Percentiles rank a stretch among this genome's conserved stretches.
Evolutionary conservation across 768 basidiomycete genomes (phyloP).

Genomic region (Lentinula sp.): DNA sequence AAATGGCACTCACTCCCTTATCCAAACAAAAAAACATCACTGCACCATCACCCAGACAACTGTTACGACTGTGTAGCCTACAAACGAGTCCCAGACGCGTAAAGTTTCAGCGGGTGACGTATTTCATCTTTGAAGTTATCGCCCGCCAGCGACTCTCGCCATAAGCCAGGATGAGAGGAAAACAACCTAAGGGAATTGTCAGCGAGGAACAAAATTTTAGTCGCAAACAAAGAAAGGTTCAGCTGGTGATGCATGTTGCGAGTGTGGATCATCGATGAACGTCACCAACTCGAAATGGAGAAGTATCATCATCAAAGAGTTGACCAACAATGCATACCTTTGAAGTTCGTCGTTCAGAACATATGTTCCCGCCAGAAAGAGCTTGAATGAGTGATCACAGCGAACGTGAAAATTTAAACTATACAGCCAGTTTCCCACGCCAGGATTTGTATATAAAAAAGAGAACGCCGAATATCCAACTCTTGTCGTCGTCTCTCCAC

Average conservation of each 20-base stretch:
- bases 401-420: not conserved
- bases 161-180: constrained; percentile 12
- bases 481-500: not conserved
- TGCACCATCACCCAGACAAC: not conserved
- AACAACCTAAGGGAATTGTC: constrained; percentile 7
- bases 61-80: not conserved
- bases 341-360: not conserved
- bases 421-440: not conserved
- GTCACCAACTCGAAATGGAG: constrained; percentile 74
- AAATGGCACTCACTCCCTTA: not conserved
- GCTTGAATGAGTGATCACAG: too few relatives aligned
- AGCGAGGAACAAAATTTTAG: constrained; percentile 5
- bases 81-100: too few relatives aligned
- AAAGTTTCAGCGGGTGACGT: constrained; percentile 33
- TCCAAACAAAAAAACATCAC: not conserved
- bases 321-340: constrained; percentile 24
- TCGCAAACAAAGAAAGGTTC: constrained; percentile 24
- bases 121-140: constrained; percentile 24
- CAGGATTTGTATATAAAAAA: not conserved
- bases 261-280: constrained; percentile 62
- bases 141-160: constrained; percentile 32
- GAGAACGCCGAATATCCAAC: not conserved
- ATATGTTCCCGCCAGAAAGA: not conserved
- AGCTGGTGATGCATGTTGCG: constrained; percentile 76
- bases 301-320: constrained; percentile 51